Evolutionary conservation across 2,329 filamentous ascomycete genomes (phyloP).

Genomic region (Aspergillus thermomutatus): DNA sequence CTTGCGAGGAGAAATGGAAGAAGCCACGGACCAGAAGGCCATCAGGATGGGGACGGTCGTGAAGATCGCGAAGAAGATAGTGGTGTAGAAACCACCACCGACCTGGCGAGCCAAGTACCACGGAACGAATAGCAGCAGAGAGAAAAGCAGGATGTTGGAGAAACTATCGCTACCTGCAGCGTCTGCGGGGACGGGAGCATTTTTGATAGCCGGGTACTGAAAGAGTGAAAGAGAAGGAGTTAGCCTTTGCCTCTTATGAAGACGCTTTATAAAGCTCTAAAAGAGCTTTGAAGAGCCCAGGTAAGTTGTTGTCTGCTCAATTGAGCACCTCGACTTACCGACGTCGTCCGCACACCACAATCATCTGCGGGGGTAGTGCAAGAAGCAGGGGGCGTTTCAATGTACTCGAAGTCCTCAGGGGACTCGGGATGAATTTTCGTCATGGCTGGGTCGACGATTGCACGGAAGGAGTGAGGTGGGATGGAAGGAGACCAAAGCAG

Average conservation of each 20-base stretch:
- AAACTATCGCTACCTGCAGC: conserved; percentile 79
- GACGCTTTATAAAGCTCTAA: neutral
- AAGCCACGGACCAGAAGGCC: conserved; percentile 77
- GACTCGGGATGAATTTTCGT: conserved; percentile 44
- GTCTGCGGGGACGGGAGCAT: conserved; percentile 90
- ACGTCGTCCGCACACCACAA: conserved; percentile 60
- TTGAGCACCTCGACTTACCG: conserved; percentile 44
- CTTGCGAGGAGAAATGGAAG: conserved; percentile 77
- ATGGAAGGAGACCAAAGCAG: conserved; percentile 15
- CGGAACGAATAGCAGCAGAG: conserved; percentile 67
- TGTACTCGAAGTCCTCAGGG: conserved; percentile 49
- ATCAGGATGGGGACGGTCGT: conserved; percentile 75
- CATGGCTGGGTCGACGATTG: conserved; percentile 32
- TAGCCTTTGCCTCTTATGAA: conserved; percentile 13
- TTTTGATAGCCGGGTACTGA: conserved; percentile 85
- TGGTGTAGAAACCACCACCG: conserved; percentile 81
- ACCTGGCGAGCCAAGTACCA: conserved; percentile 79
- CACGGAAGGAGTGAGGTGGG: conserved; percentile 21
- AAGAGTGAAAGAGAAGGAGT: conserved; percentile 1
- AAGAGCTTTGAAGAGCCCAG: neutral
- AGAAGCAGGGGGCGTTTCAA: conserved; percentile 59
- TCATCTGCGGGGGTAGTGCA: conserved; percentile 51
- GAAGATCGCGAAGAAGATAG: conserved; percentile 79
- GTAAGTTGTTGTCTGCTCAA: conserved; percentile 2
- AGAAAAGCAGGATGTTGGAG: conserved; percentile 74